phyloP scores from a whole-genome alignment of 768 basidiomycete species.

The Pisolithus marmoratus region DNA sequence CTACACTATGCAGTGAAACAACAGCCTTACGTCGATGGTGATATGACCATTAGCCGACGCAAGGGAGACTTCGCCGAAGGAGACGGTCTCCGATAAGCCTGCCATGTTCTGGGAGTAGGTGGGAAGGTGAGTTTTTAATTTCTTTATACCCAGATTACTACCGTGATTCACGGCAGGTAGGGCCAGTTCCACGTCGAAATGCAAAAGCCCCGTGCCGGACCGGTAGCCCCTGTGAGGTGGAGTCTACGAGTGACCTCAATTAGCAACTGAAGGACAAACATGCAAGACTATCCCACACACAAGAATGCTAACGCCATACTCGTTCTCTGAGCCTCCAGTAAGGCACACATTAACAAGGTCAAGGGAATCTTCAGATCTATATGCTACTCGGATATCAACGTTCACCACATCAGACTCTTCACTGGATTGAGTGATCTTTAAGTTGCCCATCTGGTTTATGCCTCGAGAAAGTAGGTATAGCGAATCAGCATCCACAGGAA shows the following conservation, averaged over 20 bases:
- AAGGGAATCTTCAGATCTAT: conserved; percentile 11
- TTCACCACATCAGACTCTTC: conserved; percentile 21
- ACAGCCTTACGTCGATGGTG: conserved; percentile 25
- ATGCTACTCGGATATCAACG: conserved; percentile 25
- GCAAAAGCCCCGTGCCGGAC: conserved; percentile 13
- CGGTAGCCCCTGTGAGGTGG: conserved; percentile 7
- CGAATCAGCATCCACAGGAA: conserved; percentile 25
- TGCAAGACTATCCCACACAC: conserved; percentile 15
- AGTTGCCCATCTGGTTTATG: conserved; percentile 18
- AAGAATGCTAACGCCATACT: conserved; percentile 30
- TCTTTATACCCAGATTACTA: conserved; percentile 30
- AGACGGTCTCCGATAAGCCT: conserved; percentile 27
- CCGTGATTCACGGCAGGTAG: conserved; percentile 28
- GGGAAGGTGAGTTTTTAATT: conserved; percentile 38
- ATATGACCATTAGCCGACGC: conserved; percentile 32
- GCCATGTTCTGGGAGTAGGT: conserved; percentile 35
- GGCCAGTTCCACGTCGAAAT: conserved; percentile 32
- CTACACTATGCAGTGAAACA: not conserved
- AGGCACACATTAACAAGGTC: conserved; percentile 25
- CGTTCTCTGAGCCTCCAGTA: conserved; percentile 17
- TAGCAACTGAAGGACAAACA: not conserved
- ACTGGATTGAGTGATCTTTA: conserved; percentile 26
- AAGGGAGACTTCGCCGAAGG: conserved; percentile 35
- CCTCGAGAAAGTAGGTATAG: conserved; percentile 29
- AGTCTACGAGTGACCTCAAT: conserved; percentile 24